Conservation (phyloP, 495 filamentous ascomycete species). For the Cercophora sp. region DNA sequence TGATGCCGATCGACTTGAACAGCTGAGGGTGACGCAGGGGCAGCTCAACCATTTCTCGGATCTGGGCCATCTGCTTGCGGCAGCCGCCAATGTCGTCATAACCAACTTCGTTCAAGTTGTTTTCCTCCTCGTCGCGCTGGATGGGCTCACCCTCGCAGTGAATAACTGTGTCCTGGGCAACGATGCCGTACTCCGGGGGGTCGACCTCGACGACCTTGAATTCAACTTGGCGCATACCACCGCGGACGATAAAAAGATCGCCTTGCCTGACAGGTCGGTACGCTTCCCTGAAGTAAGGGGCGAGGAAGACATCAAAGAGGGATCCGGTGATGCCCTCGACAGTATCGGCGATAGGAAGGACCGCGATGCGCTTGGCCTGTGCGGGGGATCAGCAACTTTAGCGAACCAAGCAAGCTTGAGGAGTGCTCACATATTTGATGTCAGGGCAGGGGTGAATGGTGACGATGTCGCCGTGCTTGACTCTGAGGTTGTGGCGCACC, state of each 20-base stretch:
- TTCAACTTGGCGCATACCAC: conserved; percentile 97
- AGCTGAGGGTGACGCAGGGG: conserved; percentile 94
- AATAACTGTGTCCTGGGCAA: conserved; percentile 96
- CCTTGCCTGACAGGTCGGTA: conserved; percentile 95
- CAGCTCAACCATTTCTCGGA: conserved; percentile 95
- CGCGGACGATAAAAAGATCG: conserved; percentile 93
- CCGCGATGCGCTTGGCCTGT: conserved; percentile 98
- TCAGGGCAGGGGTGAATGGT: conserved; percentile 99
- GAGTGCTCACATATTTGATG: conserved; percentile 89
- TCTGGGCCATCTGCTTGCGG: conserved; percentile 99
- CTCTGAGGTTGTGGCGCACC: conserved; percentile 93
- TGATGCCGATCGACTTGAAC: conserved; percentile 99
- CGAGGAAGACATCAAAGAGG: conserved; percentile 97
- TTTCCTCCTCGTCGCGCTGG: conserved; percentile 97
- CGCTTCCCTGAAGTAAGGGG: conserved; percentile 98
- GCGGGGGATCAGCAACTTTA: neutral
- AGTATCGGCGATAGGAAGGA: conserved; percentile 96
- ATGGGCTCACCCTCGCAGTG: conserved; percentile 99
- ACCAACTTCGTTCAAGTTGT: conserved; percentile 96
- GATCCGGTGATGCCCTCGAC: conserved; percentile 96
- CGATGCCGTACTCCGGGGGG: conserved; percentile 95
- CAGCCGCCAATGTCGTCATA: conserved; percentile 99
- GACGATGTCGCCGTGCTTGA: conserved; percentile 96
- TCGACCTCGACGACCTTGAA: conserved; percentile 99
- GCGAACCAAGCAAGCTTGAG: no score